Evolutionary conservation across 2,329 filamentous ascomycete genomes (phyloP).

Genomic region (Pseudopithomyces chartarum): DNA sequence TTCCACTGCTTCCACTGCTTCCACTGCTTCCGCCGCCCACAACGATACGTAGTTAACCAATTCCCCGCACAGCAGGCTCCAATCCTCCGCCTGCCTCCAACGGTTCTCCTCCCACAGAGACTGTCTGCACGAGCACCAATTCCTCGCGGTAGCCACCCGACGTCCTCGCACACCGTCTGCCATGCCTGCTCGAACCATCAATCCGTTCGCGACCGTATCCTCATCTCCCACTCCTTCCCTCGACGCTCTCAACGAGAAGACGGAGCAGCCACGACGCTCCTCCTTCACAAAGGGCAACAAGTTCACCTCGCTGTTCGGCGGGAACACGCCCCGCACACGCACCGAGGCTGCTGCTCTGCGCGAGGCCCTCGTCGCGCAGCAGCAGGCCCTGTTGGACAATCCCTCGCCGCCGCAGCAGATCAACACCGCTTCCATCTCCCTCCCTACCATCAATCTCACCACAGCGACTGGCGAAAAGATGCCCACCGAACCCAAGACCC

Average conservation of each 20-base stretch:
- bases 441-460: slow-evolving; percentile 91
- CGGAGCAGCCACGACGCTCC: slow-evolving; percentile 53
- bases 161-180: slow-evolving; percentile 29
- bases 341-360: slow-evolving; percentile 66
- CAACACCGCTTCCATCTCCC: slow-evolving; percentile 72
- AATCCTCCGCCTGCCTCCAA: slow-evolving; percentile 17
- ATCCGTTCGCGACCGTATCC: slow-evolving; percentile 61
- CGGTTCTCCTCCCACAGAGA: slow-evolving; percentile 12
- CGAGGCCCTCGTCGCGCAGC: slow-evolving; percentile 65
- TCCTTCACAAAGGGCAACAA: slow-evolving; percentile 67
- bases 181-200: slow-evolving; percentile 68
- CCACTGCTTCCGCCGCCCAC: slow-evolving; percentile 3
- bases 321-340: slow-evolving; percentile 76
- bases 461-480: slow-evolving; percentile 79
- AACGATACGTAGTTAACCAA: slow-evolving; percentile 24
- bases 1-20: too few species aligned
- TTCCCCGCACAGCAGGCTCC: slow-evolving; percentile 15
- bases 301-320: slow-evolving; percentile 82
- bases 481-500: slow-evolving; percentile 74
- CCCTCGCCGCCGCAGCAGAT: slow-evolving; percentile 68
- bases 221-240: slow-evolving; percentile 55
- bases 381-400: slow-evolving; percentile 66
- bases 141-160: background rate
- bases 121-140: slow-evolving; percentile 1
- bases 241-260: slow-evolving; percentile 60